Evolutionary conservation across 2,329 filamentous ascomycete species (phyloP).

Genomic region (Emericellopsis cladophorae): DNA sequence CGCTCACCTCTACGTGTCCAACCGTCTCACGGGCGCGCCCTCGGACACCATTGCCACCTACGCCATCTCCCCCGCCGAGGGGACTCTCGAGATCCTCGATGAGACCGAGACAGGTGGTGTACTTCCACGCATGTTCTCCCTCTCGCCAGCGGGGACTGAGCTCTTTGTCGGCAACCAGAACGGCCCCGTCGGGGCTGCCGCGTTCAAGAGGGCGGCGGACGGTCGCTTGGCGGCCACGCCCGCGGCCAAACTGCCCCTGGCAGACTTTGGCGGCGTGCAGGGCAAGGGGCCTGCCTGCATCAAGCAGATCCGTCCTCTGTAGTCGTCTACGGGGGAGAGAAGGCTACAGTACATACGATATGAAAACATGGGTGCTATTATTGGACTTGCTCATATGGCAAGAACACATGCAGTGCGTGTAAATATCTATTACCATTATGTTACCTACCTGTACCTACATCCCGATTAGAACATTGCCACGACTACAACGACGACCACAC

Average conservation of each 20-base stretch:
- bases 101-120: constrained; percentile 20
- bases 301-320: constrained; percentile 2
- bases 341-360: too few relatives aligned
- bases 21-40: constrained; percentile 30
- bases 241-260: constrained; percentile 10
- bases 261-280: constrained; percentile 14
- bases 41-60: constrained; percentile 37
- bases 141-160: constrained; percentile 18
- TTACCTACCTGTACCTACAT: too few relatives aligned
- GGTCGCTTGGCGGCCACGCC: constrained; percentile 16
- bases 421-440: too few relatives aligned
- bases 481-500: background rate
- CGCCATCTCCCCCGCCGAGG: constrained; percentile 11
- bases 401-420: too few relatives aligned
- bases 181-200: constrained; percentile 25
- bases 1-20: constrained; percentile 35
- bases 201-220: constrained; percentile 17
- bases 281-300: constrained; percentile 3
- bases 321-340: too few relatives aligned
- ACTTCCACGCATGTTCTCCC: constrained; percentile 33
- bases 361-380: too few relatives aligned
- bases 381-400: too few relatives aligned
- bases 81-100: constrained; percentile 18
- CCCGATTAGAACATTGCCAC: background rate
- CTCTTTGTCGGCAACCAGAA: constrained; percentile 35